Evolutionary conservation across 1,284 basidiomycete genomes (phyloP), one percentile per base, ranked within the genome.

Genomic region (Paramarasmius palmivorus): DNA sequence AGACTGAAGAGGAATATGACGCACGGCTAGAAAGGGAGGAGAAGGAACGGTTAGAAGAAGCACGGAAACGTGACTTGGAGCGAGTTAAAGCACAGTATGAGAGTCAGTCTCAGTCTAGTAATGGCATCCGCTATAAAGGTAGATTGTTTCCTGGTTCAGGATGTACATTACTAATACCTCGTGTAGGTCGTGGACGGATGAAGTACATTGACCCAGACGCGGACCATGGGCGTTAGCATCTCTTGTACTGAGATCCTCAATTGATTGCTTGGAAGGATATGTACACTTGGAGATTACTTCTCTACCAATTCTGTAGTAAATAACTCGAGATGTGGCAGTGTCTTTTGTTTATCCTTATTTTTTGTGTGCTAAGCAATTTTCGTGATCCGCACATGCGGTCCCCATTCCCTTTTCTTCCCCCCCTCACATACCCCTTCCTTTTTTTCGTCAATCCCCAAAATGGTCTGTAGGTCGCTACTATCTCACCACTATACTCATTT

Each of bases 21-120:
- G 82, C 82, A 0, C 71, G 88, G 38, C 63, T 90, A 41, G 88
- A 89, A 62, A 72, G 83, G 34, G 88, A 90, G 65, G 87, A 90
- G 67, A 77, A 77, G 25, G 84, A 86, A 60, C 72, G 86, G 25
- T 58, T 81, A 0, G 83, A 77, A 57, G 72, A 68, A 5, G 74
- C 70, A 29, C 74, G 73, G 51, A 74, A 67, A 57, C 68, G 63
- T 40, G 79, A 85, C 54, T 64, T 88, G 29, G 76, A 80, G 57
- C 68, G 74, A 42, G 64, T 87, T 41, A 78, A 76, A 56, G 66
- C 70, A 50, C 64, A 64, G 25, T 67, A 73, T 49, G 73, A 77
- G 37, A 64, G 70, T 44, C 68, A 76, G 15, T 56, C 67, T 19
- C 62, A 68, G 26, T 61, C 62, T 14, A 73, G 69, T 44, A 72